These are phyloP conservation scores for Raphanus hybrid DNA, from an alignment of 441 rosid species.

Conservation along the genomic window DNA sequence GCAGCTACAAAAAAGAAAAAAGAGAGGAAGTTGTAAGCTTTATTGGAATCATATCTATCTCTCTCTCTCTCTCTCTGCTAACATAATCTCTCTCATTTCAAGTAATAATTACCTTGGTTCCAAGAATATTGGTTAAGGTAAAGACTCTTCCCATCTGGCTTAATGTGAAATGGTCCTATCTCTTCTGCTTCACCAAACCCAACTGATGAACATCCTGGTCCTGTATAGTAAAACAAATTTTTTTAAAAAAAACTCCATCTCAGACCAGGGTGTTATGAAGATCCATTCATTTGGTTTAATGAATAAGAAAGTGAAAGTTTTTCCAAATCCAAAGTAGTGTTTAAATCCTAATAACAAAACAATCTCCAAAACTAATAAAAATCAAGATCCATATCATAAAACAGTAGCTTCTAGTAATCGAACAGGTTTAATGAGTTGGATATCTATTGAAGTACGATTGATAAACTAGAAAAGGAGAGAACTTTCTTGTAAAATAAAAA, in stretches of 20 bases:
- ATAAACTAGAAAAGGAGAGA: too few relatives aligned
- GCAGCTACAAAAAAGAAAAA: conserved; percentile 58
- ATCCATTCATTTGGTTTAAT: not conserved
- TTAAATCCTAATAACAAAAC: too few relatives aligned
- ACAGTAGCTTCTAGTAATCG: too few relatives aligned
- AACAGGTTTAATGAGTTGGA: too few relatives aligned
- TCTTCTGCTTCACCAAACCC: conserved; percentile 94
- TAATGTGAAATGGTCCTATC: conserved; percentile 89
- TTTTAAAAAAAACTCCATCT: not conserved
- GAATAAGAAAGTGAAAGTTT: not conserved
- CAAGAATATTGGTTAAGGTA: conserved; percentile 87
- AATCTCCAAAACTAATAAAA: too few relatives aligned
- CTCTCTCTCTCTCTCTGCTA: not conserved
- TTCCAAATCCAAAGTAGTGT: not conserved
- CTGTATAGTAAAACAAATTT: conserved; percentile 36
- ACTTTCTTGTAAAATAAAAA: too few relatives aligned
- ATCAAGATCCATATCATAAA: too few relatives aligned
- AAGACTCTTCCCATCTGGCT: conserved; percentile 73
- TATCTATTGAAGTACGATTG: too few relatives aligned
- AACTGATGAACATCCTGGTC: conserved; percentile 97
- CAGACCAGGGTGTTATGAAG: conserved; percentile 21
- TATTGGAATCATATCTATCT: conserved; percentile 12
- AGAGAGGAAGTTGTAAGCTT: conserved; percentile 17
- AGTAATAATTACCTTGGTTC: conserved; percentile 69
- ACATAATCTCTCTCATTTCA: not conserved